Percentiles rank a stretch among this genome's conserved stretches.
Conservation (phyloP, 257 asterid species). For the Nicotiana noctiflora region DNA sequence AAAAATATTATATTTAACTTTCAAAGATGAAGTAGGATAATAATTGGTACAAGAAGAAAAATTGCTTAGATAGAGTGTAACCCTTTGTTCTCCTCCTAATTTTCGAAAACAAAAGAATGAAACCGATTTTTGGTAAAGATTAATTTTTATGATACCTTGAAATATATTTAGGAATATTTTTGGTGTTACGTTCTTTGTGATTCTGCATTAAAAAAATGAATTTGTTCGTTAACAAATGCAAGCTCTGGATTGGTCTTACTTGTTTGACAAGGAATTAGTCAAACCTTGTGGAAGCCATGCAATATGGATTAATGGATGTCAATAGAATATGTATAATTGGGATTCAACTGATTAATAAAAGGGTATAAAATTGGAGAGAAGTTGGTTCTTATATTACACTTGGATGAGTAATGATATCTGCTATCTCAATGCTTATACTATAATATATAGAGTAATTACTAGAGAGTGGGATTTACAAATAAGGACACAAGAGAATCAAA, state of each 20-base stretch:
- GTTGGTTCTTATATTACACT: neutral
- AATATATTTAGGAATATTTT: neutral
- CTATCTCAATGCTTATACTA: neutral
- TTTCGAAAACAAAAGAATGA: no score
- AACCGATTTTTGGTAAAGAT: no score
- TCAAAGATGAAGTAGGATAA: no score
- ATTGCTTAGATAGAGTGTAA: no score
- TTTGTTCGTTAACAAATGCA: neutral
- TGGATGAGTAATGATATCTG: neutral
- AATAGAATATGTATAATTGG: neutral
- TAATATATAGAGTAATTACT: neutral
- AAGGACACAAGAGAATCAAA: neutral
- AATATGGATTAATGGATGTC: neutral
- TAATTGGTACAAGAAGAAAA: no score
- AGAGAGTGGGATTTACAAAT: neutral
- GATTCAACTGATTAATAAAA: neutral
- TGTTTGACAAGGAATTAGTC: neutral
- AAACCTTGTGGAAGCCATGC: neutral
- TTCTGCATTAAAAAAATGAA: neutral
- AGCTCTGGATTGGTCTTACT: neutral
- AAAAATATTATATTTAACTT: no score
- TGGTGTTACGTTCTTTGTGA: neutral
- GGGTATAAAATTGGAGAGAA: neutral
- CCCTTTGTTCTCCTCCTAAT: no score
- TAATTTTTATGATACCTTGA: neutral